Evolutionary conservation across 2,329 filamentous ascomycete species (phyloP).

Genomic region (Penicillium vulpinum): DNA sequence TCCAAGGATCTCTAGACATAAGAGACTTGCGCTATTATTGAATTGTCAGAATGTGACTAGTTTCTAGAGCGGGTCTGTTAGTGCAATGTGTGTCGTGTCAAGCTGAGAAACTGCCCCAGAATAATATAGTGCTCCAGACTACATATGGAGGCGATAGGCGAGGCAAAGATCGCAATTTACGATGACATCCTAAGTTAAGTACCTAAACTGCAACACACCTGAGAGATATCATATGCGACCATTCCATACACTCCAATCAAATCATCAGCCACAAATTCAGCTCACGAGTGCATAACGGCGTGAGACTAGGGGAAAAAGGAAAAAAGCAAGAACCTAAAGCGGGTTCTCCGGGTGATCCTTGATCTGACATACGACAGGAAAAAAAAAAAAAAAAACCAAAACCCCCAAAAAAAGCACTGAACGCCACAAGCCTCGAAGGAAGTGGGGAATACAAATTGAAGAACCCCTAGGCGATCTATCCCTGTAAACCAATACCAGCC

Average conservation of each 20-base stretch:
- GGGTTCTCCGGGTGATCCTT: constrained; percentile 2
- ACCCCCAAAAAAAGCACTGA: background rate
- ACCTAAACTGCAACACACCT: constrained; percentile 9
- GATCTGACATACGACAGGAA: constrained; percentile 2
- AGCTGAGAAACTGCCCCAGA: constrained; percentile 1
- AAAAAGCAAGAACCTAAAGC: background rate
- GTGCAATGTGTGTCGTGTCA: constrained; percentile 1
- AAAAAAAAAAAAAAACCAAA: background rate
- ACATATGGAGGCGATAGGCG: background rate
- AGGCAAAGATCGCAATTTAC: background rate
- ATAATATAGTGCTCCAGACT: background rate
- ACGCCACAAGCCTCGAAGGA: constrained; percentile 25
- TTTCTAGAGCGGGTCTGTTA: constrained; percentile 6
- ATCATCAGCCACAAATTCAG: background rate
- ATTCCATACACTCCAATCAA: constrained; percentile 16
- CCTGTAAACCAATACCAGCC: constrained; percentile 17
- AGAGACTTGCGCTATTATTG: constrained; percentile 8
- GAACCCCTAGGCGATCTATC: constrained; percentile 24
- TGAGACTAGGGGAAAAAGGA: background rate
- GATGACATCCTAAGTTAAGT: background rate
- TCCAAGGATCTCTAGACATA: constrained; percentile 15
- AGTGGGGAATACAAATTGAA: constrained; percentile 24
- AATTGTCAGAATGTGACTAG: constrained; percentile 11
- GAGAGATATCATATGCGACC: constrained; percentile 39
- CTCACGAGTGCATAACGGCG: background rate